Evolutionary conservation across 202 grass and related monocot genomes (phyloP).

Genomic region (Tripidium arundinaceum): DNA sequence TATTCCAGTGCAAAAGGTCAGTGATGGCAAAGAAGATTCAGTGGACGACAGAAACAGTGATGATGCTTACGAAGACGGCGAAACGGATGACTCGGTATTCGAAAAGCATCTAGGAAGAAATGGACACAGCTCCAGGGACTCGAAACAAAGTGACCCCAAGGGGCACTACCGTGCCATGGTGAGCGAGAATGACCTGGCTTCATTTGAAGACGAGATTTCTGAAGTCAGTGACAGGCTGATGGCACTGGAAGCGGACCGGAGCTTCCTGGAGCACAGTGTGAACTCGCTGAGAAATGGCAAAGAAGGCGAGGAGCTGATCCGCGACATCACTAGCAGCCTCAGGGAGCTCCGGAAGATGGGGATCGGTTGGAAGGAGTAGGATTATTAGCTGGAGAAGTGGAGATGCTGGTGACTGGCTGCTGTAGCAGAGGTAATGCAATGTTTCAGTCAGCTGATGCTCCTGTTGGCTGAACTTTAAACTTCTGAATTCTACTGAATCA

Average conservation of each 20-base stretch:
- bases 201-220: constrained; percentile 56
- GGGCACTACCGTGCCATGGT: constrained; percentile 27
- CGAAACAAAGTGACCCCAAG: background rate
- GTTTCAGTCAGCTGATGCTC: background rate
- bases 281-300: constrained; percentile 73
- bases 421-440: constrained; percentile 36
- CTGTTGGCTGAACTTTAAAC: background rate
- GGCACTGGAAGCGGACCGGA: constrained; percentile 64
- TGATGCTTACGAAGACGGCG: constrained; percentile 9
- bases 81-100: background rate
- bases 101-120: constrained; percentile 36
- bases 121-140: constrained; percentile 3
- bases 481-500: background rate
- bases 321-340: constrained; percentile 60
- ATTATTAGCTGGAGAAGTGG: constrained; percentile 41
- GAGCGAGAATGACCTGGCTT: constrained; percentile 39
- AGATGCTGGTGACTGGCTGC: background rate
- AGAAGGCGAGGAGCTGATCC: constrained; percentile 60
- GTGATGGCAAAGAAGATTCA: constrained; percentile 30
- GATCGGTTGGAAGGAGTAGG: constrained; percentile 39
- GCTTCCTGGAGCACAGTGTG: constrained; percentile 78
- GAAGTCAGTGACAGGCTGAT: constrained; percentile 50
- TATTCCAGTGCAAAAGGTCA: background rate
- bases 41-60: constrained; percentile 28
- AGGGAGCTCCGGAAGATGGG: constrained; percentile 56